Evolutionary conservation across 495 filamentous ascomycete genomes (phyloP), one percentile per base, ranked within the genome.

Genomic region (Daldinia concentrica): DNA sequence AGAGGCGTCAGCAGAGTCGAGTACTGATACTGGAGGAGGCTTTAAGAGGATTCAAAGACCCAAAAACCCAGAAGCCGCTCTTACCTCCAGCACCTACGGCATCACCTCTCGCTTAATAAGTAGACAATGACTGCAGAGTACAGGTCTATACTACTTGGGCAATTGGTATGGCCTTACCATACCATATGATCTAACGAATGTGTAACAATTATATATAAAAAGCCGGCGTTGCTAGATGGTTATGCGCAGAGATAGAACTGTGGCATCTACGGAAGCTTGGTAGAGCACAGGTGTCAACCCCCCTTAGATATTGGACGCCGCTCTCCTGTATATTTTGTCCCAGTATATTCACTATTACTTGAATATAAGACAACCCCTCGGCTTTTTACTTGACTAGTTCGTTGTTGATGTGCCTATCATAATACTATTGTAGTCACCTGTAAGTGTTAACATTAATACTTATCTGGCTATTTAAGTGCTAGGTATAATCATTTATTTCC

Each of bases 1-100:
- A 92, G 67, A 87, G 82, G 76, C 79, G 80, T 17, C 84, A 87
- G 15, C 79, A 84, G 24, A 85, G 81, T 60, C 84, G 90, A 50
- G 78, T 94, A n/a, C 79, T 87, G 12, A 82, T 84, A 17, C 76
- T 95, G 61, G 92, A 93, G 76, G 89, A 90, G 63, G 90, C 91
- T 61, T 69, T 93, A 60, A 78, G 92, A 39, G 80, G 82, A 17
- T 80, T 90, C 65, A 87, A 87, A 68, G 84, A 86, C 41, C 81
- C 81, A 4, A 85, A 80, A 72, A 84, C 80, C 7, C 85, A 87
- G 69, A 78, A 78, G 70, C 81, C 80, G 2, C 67, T 84, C 36
- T 62, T 84, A 26, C 76, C 79, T 17, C 71, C 72, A 43, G 51
- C 66, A 32, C 58, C 74, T 8, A 73, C 66, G 39, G 24, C 55